These are phyloP conservation scores for Phytophthora foliorum DNA, from an alignment of 352 stramenopile genomes.

Conservation along the genomic window DNA sequence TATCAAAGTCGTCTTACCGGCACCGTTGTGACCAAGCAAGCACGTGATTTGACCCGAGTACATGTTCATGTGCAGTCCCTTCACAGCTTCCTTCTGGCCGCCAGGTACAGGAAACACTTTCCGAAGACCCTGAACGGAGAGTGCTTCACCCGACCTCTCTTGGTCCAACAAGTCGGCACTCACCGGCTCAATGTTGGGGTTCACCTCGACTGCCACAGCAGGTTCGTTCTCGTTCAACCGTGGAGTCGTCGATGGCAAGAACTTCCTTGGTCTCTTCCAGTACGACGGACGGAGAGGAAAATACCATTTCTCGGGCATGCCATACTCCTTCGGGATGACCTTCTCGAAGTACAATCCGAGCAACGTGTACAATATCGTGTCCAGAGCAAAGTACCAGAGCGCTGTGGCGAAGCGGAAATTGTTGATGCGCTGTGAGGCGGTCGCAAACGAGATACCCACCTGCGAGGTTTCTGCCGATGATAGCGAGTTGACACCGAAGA, in stretches of 20 bases:
- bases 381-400: constrained; percentile 78
- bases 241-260: constrained; percentile 67
- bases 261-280: constrained; percentile 72
- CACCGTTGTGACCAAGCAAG: constrained; percentile 82
- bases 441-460: constrained; percentile 54
- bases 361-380: constrained; percentile 87
- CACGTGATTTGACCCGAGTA: constrained; percentile 83
- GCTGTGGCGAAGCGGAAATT: constrained; percentile 42
- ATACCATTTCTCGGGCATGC: constrained; percentile 74
- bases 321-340: constrained; percentile 86
- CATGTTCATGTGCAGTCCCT: constrained; percentile 84
- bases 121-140: constrained; percentile 81
- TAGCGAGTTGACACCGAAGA: constrained; percentile 63
- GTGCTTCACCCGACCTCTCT: constrained; percentile 54
- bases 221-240: constrained; percentile 32
- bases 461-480: constrained; percentile 56
- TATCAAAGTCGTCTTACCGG: constrained; percentile 84
- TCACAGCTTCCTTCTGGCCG: constrained; percentile 88
- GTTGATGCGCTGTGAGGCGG: constrained; percentile 46
- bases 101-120: constrained; percentile 86
- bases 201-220: constrained; percentile 47
- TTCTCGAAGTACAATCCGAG: constrained; percentile 90
- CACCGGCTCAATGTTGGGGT: constrained; percentile 58
- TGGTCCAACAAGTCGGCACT: constrained; percentile 52
- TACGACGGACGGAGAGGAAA: constrained; percentile 85